These are phyloP conservation scores for Panaeolus cyanescens DNA, from an alignment of 768 basidiomycete genomes.

Conservation along the genomic window DNA sequence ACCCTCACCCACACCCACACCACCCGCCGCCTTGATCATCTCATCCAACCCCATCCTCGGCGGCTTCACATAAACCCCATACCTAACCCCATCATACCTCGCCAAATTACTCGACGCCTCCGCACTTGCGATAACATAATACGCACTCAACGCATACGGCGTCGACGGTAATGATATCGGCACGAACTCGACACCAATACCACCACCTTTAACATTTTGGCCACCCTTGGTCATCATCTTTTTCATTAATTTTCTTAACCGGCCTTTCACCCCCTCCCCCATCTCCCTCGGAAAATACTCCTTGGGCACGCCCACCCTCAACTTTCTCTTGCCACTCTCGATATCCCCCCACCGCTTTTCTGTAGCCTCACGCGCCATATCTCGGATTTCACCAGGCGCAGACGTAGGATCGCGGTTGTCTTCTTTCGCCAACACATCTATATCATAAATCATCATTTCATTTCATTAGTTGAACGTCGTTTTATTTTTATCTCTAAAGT, in stretches of 20 bases:
- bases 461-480: too few species aligned
- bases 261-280: constrained; percentile 42
- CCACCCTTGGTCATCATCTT: constrained; percentile 54
- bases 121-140: constrained; percentile 94
- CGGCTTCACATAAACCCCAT: constrained; percentile 47
- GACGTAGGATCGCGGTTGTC: constrained; percentile 81
- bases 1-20: too few species aligned
- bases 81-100: constrained; percentile 86
- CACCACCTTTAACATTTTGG: constrained; percentile 23
- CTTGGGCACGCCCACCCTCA: constrained; percentile 80
- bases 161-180: constrained; percentile 74
- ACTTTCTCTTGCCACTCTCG: constrained; percentile 17
- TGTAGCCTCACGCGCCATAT: constrained; percentile 17
- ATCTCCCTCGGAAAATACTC: constrained; percentile 85
- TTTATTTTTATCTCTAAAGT: too few species aligned
- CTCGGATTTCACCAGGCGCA: constrained; percentile 41
- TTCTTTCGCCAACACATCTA: constrained; percentile 51
- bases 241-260: constrained; percentile 46
- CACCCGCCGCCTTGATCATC: constrained; percentile 6
- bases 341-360: neutral
- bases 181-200: constrained; percentile 57
- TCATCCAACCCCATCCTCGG: neutral
- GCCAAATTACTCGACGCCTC: constrained; percentile 94
- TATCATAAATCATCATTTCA: too few species aligned
- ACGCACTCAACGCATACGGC: constrained; percentile 81